These are phyloP conservation scores for Aspergillus panamensis DNA, from an alignment of 495 filamentous ascomycete genomes.

Conservation along the genomic window DNA sequence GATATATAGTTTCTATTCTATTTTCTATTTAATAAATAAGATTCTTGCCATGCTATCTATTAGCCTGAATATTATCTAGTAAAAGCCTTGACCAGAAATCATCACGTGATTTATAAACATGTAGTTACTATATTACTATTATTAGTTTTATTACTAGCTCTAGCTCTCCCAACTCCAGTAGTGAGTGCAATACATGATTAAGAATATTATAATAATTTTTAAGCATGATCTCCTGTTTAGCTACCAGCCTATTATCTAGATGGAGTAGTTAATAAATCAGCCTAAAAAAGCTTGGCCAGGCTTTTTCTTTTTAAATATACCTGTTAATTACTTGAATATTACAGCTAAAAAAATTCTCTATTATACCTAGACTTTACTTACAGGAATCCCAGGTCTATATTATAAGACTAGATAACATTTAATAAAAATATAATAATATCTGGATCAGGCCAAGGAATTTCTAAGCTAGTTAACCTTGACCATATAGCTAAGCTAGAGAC, in stretches of 20 bases:
- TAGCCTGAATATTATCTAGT: background rate
- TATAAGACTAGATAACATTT: background rate
- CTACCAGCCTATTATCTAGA: background rate
- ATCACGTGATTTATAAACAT: background rate
- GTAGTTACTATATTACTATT: background rate
- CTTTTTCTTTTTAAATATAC: background rate
- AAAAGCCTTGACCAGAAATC: background rate
- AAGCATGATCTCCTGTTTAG: background rate
- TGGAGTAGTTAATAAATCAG: background rate
- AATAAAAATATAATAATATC: background rate
- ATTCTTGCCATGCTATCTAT: background rate
- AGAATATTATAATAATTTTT: background rate
- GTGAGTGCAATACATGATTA: background rate
- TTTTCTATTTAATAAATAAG: background rate
- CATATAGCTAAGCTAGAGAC: background rate
- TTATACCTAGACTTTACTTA: background rate
- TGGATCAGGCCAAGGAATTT: background rate
- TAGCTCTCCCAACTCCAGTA: background rate
- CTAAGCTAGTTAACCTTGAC: background rate
- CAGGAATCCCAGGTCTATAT: background rate
- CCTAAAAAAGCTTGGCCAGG: background rate
- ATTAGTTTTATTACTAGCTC: background rate
- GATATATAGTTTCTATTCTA: background rate
- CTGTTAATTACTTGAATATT: background rate
- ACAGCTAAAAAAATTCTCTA: background rate